Conservation (phyloP, 2,329 filamentous ascomycete genomes). For the Alternaria longipes region DNA sequence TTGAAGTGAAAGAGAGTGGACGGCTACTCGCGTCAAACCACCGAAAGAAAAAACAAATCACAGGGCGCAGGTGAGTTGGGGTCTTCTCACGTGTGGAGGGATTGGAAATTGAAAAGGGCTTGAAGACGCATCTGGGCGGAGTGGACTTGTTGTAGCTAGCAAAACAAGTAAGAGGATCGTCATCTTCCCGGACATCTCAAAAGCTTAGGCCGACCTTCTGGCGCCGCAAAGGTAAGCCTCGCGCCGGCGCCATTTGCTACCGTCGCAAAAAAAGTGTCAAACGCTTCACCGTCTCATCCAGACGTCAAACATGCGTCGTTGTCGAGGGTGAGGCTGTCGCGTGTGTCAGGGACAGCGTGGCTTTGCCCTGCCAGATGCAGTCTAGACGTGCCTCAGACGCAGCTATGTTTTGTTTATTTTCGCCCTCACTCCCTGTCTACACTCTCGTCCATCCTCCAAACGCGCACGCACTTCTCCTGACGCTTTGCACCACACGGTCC, state of each 20-base stretch:
- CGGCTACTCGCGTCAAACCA: slow-evolving; percentile 10
- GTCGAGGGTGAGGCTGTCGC: slow-evolving; percentile 2
- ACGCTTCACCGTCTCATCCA: slow-evolving; percentile 7
- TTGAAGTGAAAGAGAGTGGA: slow-evolving; percentile 9
- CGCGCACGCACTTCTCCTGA: slow-evolving; percentile 4
- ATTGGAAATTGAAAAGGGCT: background rate
- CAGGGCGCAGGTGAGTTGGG: background rate
- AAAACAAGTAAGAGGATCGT: slow-evolving; percentile 23
- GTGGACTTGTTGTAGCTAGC: slow-evolving; percentile 13
- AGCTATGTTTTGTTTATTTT: background rate
- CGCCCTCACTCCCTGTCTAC: background rate
- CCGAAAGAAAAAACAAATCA: background rate
- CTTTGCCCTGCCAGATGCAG: background rate
- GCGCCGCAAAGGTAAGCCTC: slow-evolving; percentile 10
- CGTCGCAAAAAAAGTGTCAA: slow-evolving; percentile 8
- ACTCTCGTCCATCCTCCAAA: background rate
- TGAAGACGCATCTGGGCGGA: slow-evolving; percentile 9
- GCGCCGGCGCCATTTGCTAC: slow-evolving; percentile 8
- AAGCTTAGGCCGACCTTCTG: slow-evolving; percentile 18
- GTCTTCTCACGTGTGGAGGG: background rate
- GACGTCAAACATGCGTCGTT: background rate
- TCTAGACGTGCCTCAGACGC: background rate
- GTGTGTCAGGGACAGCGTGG: background rate
- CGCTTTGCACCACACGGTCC: slow-evolving; percentile 1
- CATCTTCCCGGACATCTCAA: slow-evolving; percentile 10